Evolutionary conservation across 1,284 basidiomycete genomes (phyloP), one percentile per base, ranked within the genome.

Genomic region (Apiotrichum gracile): DNA sequence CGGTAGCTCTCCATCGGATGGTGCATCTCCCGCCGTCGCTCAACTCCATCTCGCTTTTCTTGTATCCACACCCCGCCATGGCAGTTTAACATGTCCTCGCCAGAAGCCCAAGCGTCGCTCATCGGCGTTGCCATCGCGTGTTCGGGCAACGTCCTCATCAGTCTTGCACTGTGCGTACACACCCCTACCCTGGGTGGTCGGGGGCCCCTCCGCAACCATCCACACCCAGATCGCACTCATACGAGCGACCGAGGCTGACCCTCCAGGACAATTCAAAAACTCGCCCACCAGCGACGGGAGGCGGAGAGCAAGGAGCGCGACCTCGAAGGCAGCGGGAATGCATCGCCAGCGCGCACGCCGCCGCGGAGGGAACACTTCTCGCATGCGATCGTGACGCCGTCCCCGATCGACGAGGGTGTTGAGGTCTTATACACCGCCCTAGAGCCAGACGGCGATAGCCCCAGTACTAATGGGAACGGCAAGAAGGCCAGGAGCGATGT

Each of bases 111-210:
- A n/a, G 64, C 66, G 16, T 83, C 85, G 3, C 77, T 84, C 63
- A 85, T 90, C 56, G 92, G 92, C 31, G 92, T 96, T 40, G 80
- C 81, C 13, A 84, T 93, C 47, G 87, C 91, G 5, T 82, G 94
- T 48, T 79, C 80, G 1, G 92, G 91, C 43, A 96, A 96, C 69
- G 73, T 93, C 6, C 82, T 96, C 58, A 93, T 97, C 61, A 88
- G 87, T 13, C 79, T 94, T 2, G 92, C 91, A 3, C 80, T 97
- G 66, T 74, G 50, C 52, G 72, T 64, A 14, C 16, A 35, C 16
- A 19, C 22, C 1, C 24, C 16, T 19, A 14, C 42, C n/a, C 5
- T 4, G 27, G 14, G 14, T 5, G 2, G 25, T 21, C 16, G 31
- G 4, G n/a, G n/a, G n/a, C n/a, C n/a, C n/a, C n/a, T n/a, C n/a